These are phyloP conservation scores for Ricinus communis DNA, from an alignment of 345 rosid genomes.

Conservation along the genomic window DNA sequence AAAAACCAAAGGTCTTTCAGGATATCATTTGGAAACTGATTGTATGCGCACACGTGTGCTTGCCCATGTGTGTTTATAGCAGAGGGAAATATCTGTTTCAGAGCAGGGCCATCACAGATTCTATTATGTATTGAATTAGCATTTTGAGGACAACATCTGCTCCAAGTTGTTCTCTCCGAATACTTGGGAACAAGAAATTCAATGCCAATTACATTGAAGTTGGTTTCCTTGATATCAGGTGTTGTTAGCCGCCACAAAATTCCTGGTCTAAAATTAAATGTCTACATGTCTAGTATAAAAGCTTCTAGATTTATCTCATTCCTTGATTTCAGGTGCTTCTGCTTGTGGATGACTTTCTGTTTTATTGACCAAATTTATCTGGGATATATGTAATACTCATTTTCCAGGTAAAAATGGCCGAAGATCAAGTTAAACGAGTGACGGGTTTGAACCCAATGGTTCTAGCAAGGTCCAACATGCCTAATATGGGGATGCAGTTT, in stretches of 20 bases:
- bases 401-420: constrained; percentile 95
- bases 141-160: background rate
- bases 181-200: constrained; percentile 2
- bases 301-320: background rate
- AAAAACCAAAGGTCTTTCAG: background rate
- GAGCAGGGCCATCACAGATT: background rate
- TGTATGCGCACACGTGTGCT: background rate
- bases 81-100: constrained; percentile 11
- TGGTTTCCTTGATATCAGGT: constrained; percentile 1
- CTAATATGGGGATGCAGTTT: constrained; percentile 19
- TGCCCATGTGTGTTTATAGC: constrained; percentile 7
- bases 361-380: constrained; percentile 11
- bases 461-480: constrained; percentile 47
- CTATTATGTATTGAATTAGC: constrained; percentile 1
- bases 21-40: constrained; percentile 10
- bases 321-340: background rate
- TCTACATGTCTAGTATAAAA: background rate
- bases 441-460: constrained; percentile 79
- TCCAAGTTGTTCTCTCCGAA: constrained; percentile 2
- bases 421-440: constrained; percentile 87
- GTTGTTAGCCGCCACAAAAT: background rate
- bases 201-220: background rate
- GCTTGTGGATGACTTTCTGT: constrained; percentile 10
- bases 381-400: constrained; percentile 21
- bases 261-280: constrained; percentile 5